Percentiles rank a stretch among this genome's conserved stretches.
Conservation (phyloP, 352 stramenopile species). For the Labyrinthula sp. region DNA sequence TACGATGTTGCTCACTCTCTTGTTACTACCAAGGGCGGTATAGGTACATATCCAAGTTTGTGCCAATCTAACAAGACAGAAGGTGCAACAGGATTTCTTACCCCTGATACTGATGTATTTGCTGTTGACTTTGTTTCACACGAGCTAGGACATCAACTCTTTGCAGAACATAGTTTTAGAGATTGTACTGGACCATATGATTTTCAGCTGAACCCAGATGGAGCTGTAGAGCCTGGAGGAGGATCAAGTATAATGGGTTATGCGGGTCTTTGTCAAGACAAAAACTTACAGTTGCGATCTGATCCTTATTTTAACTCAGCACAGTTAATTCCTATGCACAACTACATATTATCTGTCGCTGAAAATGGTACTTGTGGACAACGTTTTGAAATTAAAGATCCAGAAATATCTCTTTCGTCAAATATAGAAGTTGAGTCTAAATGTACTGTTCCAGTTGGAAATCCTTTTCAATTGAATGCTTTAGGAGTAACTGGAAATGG, state of each 20-base stretch:
- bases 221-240: conserved; percentile 3
- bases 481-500: neutral
- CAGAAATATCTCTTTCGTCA: neutral
- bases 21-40: too few species aligned
- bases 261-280: neutral
- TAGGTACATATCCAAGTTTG: too few species aligned
- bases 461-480: conserved; percentile 4
- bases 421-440: conserved; percentile 1
- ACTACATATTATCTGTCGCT: neutral
- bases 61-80: too few species aligned
- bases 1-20: conserved; percentile 21
- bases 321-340: neutral
- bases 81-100: neutral
- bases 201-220: neutral
- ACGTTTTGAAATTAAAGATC: neutral
- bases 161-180: neutral
- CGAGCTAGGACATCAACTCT: conserved; percentile 4
- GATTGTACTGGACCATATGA: conserved; percentile 1
- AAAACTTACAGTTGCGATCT: neutral
- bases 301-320: conserved; percentile 4
- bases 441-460: conserved; percentile 9
- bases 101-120: neutral
- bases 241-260: conserved; percentile 1
- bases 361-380: neutral
- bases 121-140: conserved; percentile 2